These are phyloP conservation scores for Cystoisospora suis DNA, from an alignment of 169 alveolate species.

Conservation along the genomic window DNA sequence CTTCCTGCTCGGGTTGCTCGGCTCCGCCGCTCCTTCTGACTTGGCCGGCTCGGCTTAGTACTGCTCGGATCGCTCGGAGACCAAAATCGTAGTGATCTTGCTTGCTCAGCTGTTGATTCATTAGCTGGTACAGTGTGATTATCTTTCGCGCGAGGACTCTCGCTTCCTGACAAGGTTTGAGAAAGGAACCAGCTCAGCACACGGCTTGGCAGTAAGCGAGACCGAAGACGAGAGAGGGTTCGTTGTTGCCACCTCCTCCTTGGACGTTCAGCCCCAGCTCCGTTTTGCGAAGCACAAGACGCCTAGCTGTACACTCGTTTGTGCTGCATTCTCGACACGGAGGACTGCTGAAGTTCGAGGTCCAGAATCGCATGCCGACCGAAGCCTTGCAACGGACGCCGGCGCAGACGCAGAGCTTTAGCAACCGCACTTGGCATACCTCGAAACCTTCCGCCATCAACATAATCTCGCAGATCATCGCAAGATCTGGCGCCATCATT, in stretches of 20 bases:
- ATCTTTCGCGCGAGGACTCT: conserved; percentile 91
- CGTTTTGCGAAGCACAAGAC: too few relatives aligned
- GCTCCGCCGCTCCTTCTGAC: conserved; percentile 90
- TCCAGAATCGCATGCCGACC: too few relatives aligned
- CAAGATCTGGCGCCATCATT: conserved; percentile 95
- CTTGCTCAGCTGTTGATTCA: conserved; percentile 91
- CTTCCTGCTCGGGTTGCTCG: conserved; percentile 87
- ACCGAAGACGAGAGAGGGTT: too few relatives aligned
- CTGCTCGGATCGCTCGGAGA: conserved; percentile 94
- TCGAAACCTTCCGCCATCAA: conserved; percentile 96
- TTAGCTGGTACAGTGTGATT: conserved; percentile 90
- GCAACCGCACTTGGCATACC: conserved; percentile 67
- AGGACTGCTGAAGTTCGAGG: too few relatives aligned
- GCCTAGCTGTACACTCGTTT: too few relatives aligned
- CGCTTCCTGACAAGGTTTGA: conserved; percentile 86
- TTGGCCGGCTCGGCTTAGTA: conserved; percentile 94
- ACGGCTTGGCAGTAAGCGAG: too few relatives aligned
- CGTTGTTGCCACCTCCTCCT: too few relatives aligned
- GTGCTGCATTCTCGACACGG: too few relatives aligned
- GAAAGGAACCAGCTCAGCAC: too few relatives aligned
- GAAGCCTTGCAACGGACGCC: too few relatives aligned
- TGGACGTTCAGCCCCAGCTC: too few relatives aligned
- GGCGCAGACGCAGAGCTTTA: too few relatives aligned
- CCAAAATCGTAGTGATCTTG: conserved; percentile 97
- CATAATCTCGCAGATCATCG: conserved; percentile 94